These are phyloP conservation scores for Coemansia sp. DNA, from an alignment of 192 early-diverging fungal genomes.

Conservation along the genomic window DNA sequence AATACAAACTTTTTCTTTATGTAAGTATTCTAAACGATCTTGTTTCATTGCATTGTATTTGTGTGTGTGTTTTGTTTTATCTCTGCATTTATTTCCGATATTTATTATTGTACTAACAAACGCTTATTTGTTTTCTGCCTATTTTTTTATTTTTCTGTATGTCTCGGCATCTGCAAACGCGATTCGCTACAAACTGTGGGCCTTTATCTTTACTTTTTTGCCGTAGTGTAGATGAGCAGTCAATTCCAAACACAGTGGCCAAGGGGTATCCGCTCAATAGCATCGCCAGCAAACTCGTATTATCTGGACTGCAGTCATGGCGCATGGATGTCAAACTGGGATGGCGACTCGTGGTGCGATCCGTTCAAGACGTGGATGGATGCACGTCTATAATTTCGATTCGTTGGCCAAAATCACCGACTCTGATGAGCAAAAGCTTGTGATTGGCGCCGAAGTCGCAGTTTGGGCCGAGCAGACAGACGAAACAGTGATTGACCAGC, in stretches of 20 bases:
- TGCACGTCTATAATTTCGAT: conserved; percentile 59
- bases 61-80: too few relatives aligned
- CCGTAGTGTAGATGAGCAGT: conserved; percentile 48
- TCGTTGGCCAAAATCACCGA: conserved; percentile 49
- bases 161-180: too few relatives aligned
- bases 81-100: too few relatives aligned
- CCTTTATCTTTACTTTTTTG: too few relatives aligned
- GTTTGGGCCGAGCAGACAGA: conserved; percentile 65
- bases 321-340: conserved; percentile 60
- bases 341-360: conserved; percentile 61
- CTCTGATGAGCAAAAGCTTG: conserved; percentile 46
- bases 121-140: too few relatives aligned
- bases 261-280: conserved; percentile 62
- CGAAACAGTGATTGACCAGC: conserved; percentile 48
- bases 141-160: too few relatives aligned
- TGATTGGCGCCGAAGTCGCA: conserved; percentile 61
- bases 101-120: too few relatives aligned
- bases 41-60: too few relatives aligned
- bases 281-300: conserved; percentile 55
- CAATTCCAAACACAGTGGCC: conserved; percentile 43
- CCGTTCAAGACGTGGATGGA: conserved; percentile 67
- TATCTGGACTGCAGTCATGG: conserved; percentile 70
- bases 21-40: too few relatives aligned
- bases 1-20: too few relatives aligned
- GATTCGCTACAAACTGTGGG: too few relatives aligned